Base-by-base conservation (phyloP, 2,329 filamentous ascomycete species). In the Pezicula neosporulosa region DNA sequence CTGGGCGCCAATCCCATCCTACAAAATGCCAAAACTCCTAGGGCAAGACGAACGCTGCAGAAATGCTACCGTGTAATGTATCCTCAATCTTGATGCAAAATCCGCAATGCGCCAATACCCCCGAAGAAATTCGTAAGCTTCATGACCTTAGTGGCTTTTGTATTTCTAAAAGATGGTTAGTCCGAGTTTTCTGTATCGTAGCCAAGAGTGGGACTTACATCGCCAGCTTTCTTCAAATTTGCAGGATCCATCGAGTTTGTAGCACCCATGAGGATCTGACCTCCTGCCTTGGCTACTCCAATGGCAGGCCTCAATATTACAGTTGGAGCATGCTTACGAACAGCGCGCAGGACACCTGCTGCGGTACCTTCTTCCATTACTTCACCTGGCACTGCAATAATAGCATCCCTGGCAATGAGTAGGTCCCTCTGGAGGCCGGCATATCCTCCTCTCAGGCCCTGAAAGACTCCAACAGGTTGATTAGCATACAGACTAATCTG, bases 371-470 rank as follows among this genome's bases (percentile, higher is more conserved):
- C 91, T 63, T 97, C 91, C 77, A 96, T 86, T 1, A 96, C 82
- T 66, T 97, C 93, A 0, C 87, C 89, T 0, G 94, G 93, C 24
- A 99, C 90, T 1, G 93, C 94, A 61, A 99, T 93, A 52, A 99
- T 90, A 9, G 93, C 94, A 70, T 99, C 91, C 51, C 86, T 79
- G 0, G 94, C 90, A 42, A 92, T 77, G 37, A 93, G 78, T n/a
- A 99, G 76, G 68, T 99, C 95, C 33, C 91, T 83, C 54, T 92
- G 85, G 27, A 99, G 77, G 48, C 91, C 89, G 27, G 85, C 77
- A 62, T 92, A 93, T 4, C 91, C 94, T 12, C 89, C 89, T 3
- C 88, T 81, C 15, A 99, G 75, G 3, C 94, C 94, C 61, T 95
- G 89, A 3, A 93, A 78, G 3, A 99, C 88, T 1, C 90, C 90